These are phyloP conservation scores for Cordyceps farinosa DNA, from an alignment of 2,329 filamentous ascomycete species.

Conservation along the genomic window DNA sequence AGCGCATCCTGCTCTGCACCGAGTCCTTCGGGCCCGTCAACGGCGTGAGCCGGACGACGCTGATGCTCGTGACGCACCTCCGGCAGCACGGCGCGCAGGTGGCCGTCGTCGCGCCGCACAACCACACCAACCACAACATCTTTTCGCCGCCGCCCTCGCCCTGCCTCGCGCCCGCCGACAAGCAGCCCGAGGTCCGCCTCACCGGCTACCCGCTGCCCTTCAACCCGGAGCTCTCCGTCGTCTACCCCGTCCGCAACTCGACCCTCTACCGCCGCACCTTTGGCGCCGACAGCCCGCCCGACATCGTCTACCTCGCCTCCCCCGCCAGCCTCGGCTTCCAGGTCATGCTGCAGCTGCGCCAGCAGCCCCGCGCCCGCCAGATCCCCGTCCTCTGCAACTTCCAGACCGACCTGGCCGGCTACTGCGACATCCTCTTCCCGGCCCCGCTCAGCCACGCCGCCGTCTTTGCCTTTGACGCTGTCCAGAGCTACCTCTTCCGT, in stretches of 20 bases:
- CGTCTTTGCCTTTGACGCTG: constrained; percentile 57
- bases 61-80: constrained; percentile 66
- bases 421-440: constrained; percentile 67
- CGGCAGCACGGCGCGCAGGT: constrained; percentile 61
- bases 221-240: constrained; percentile 67
- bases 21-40: constrained; percentile 72
- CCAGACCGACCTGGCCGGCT: constrained; percentile 67
- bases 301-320: constrained; percentile 67
- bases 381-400: constrained; percentile 65
- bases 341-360: constrained; percentile 64
- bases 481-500: constrained; percentile 65
- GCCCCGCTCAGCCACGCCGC: constrained; percentile 57
- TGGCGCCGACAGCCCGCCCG: constrained; percentile 47
- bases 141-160: constrained; percentile 44
- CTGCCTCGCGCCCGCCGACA: constrained; percentile 30
- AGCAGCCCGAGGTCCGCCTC: constrained; percentile 52
- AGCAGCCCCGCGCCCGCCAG: constrained; percentile 51
- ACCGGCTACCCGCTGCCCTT: constrained; percentile 65
- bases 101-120: constrained; percentile 62
- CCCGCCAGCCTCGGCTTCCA: constrained; percentile 69
- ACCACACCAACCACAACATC: constrained; percentile 51
- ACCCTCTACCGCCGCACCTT: constrained; percentile 59
- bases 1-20: constrained; percentile 63
- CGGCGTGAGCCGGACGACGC: constrained; percentile 67
- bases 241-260: constrained; percentile 64